phyloP scores from a whole-genome alignment of 352 stramenopile species.

The Saprolegnia parasitica region DNA sequence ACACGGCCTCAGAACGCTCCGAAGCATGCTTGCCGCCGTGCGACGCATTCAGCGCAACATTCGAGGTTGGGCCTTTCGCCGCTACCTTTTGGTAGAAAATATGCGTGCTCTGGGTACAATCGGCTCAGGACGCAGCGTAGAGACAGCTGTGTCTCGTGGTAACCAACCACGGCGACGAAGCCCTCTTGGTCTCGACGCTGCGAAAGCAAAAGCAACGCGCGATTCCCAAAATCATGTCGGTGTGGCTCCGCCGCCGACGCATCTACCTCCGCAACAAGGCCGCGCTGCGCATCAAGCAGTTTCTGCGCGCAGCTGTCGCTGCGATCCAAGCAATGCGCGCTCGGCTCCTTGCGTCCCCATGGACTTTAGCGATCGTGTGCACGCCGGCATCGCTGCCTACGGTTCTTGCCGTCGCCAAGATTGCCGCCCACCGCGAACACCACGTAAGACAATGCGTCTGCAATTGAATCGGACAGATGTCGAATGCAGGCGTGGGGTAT shows the following conservation, averaged over 20 bases:
- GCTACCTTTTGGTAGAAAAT: constrained; percentile 5
- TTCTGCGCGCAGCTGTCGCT: not conserved
- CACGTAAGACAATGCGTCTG: not conserved
- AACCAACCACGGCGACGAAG: not conserved
- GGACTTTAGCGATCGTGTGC: not conserved
- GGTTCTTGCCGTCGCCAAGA: constrained; percentile 6
- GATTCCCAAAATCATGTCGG: constrained; percentile 14
- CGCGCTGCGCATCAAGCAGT: constrained; percentile 20
- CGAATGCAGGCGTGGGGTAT: not conserved
- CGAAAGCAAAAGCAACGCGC: constrained; percentile 13
- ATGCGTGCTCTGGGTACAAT: no score
- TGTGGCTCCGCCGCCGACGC: constrained; percentile 6
- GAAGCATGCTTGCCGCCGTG: not conserved
- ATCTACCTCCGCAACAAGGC: constrained; percentile 2
- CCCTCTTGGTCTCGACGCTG: constrained; percentile 11
- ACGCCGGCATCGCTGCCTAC: not conserved
- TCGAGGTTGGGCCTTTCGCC: constrained; percentile 16
- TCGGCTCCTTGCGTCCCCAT: not conserved
- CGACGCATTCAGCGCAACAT: constrained; percentile 6
- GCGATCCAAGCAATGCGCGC: not conserved
- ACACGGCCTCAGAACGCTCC: not conserved
- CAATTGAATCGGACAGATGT: not conserved
- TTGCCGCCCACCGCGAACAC: not conserved
- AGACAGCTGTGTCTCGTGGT: constrained; percentile 11
- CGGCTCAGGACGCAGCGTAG: no score